Conservation (phyloP, 495 filamentous ascomycete genomes). For the Aspergillus carlsbadensis region DNA sequence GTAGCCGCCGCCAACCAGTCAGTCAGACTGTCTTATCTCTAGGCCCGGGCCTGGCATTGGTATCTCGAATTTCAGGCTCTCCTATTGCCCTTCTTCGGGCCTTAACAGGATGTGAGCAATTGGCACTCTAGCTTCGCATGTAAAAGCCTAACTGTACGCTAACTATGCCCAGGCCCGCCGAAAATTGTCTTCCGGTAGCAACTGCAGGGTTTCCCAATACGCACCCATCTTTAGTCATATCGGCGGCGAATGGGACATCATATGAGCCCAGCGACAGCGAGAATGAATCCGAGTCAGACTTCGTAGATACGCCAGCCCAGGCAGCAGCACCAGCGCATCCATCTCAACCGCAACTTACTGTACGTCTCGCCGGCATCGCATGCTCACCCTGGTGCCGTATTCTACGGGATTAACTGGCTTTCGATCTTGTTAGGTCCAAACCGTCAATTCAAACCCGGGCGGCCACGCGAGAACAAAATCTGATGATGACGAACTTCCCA, state of each 20-base stretch:
- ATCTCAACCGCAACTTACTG: conserved; percentile 33
- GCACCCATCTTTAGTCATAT: neutral
- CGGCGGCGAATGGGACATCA: conserved; percentile 1
- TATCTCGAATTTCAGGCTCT: neutral
- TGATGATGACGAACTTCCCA: conserved; percentile 67
- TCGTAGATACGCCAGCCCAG: neutral
- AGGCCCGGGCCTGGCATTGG: neutral
- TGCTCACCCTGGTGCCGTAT: too few relatives aligned
- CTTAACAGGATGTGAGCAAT: neutral
- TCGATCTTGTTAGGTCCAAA: conserved; percentile 59
- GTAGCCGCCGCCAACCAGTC: neutral
- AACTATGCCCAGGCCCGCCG: conserved; percentile 6
- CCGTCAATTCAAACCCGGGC: conserved; percentile 56
- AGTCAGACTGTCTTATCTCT: neutral
- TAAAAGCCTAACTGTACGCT: neutral
- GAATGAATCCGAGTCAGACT: conserved; percentile 17
- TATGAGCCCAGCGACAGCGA: neutral
- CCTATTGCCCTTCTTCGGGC: neutral
- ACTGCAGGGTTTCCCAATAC: conserved; percentile 2
- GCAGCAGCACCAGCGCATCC: neutral
- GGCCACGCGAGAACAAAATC: conserved; percentile 48
- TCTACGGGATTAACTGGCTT: too few relatives aligned
- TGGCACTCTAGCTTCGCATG: too few relatives aligned
- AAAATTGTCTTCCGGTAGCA: neutral
- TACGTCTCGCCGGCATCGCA: conserved; percentile 25